A percentile compares a stretch with the other conserved stretches of the same genome.
Evolutionary conservation across 192 early-diverging fungal genomes (phyloP).

Genomic region (Coemansia sp.): DNA sequence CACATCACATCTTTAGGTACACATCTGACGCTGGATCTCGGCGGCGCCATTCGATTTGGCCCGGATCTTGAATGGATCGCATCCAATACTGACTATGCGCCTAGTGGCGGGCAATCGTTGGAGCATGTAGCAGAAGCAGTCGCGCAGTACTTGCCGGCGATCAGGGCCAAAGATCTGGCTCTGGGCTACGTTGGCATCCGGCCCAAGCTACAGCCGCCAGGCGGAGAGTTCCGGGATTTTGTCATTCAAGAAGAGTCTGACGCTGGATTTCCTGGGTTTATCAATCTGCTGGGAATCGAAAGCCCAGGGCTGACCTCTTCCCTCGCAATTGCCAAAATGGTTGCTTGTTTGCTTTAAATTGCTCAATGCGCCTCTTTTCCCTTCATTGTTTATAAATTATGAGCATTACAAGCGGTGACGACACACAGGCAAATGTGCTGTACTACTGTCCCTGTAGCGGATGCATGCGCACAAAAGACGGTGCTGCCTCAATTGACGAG

Average conservation of each 20-base stretch:
- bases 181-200: conserved; percentile 80
- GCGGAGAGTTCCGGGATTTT: conserved; percentile 75
- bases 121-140: conserved; percentile 58
- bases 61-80: conserved; percentile 69
- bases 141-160: conserved; percentile 59
- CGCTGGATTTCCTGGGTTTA: conserved; percentile 57
- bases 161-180: conserved; percentile 59
- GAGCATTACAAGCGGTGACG: not conserved
- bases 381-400: not conserved
- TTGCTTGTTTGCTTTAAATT: conserved; percentile 13
- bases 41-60: conserved; percentile 73
- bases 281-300: conserved; percentile 80
- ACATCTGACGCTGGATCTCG: conserved; percentile 78
- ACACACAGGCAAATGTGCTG: conserved; percentile 15
- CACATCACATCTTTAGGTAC: conserved; percentile 70
- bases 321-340: conserved; percentile 67
- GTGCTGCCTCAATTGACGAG: not conserved
- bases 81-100: conserved; percentile 57
- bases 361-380: not conserved
- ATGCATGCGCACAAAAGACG: conserved; percentile 10
- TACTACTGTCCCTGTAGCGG: conserved; percentile 45
- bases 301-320: conserved; percentile 82
- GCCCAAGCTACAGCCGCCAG: conserved; percentile 75
- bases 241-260: conserved; percentile 60
- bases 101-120: conserved; percentile 43